Evolutionary conservation across 1,284 basidiomycete genomes (phyloP).

Genomic region (Fomitopsis betulina): DNA sequence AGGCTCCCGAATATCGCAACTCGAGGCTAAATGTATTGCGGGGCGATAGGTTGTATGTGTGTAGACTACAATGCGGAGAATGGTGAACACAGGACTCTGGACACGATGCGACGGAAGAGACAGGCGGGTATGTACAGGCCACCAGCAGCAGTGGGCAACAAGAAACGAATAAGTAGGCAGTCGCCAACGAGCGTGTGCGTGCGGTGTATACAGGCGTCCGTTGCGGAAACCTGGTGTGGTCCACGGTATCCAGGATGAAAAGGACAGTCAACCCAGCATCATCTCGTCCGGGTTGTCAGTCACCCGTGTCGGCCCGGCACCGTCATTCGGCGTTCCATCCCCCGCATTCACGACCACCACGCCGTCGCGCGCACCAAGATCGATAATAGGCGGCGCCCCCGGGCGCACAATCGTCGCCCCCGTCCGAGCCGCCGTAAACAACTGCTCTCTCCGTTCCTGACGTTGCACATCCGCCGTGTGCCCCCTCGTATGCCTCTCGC

Average conservation of each 20-base stretch:
- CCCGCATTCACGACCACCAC: not conserved
- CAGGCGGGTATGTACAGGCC: not conserved
- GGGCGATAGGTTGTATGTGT: constrained; percentile 22
- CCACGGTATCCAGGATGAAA: not conserved
- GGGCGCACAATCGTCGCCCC: not conserved
- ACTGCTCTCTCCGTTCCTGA: not conserved
- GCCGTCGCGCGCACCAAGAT: not conserved
- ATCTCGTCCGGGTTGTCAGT: not conserved
- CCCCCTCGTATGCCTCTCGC: constrained; percentile 17
- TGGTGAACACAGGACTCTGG: constrained; percentile 4
- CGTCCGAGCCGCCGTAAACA: not conserved
- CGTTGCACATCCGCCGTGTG: constrained; percentile 10
- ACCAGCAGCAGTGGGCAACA: constrained; percentile 5
- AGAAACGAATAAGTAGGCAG: not conserved
- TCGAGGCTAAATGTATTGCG: constrained; percentile 8
- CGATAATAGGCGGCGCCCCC: not conserved
- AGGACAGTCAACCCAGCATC: not conserved
- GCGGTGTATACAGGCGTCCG: not conserved
- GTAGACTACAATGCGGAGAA: constrained; percentile 23
- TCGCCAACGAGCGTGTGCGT: not conserved
- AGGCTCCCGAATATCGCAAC: constrained; percentile 15
- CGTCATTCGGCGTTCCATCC: not conserved
- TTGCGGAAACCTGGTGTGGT: not conserved
- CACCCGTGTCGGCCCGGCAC: not conserved
- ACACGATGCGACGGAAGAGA: constrained; percentile 2